Evolutionary conservation across 345 rosid species (phyloP).

Genomic region (Pugionium cornutum): DNA sequence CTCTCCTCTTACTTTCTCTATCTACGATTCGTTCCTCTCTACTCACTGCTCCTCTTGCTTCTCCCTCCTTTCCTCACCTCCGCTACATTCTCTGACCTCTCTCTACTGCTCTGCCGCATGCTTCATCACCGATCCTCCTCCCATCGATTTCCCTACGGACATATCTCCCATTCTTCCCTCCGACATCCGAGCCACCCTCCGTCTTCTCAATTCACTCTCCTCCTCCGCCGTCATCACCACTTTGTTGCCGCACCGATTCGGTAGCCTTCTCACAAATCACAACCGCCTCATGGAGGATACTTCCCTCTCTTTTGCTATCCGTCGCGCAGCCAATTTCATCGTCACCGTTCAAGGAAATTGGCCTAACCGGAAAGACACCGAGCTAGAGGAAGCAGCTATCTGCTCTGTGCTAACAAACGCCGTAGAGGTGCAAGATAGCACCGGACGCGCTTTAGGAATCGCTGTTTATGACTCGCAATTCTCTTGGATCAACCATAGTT

Average conservation of each 20-base stretch:
- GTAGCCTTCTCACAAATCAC: constrained; percentile 64
- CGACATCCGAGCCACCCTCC: constrained; percentile 66
- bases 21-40: constrained; percentile 54
- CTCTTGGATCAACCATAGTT: constrained; percentile 93
- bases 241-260: constrained; percentile 32
- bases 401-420: constrained; percentile 73
- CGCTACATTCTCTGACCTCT: background rate
- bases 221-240: constrained; percentile 14
- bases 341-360: constrained; percentile 35
- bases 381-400: constrained; percentile 54
- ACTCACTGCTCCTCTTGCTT: constrained; percentile 59
- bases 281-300: constrained; percentile 40
- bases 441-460: constrained; percentile 57
- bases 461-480: constrained; percentile 58
- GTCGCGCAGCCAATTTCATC: constrained; percentile 48
- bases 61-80: constrained; percentile 35
- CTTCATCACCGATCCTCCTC: constrained; percentile 40
- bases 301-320: constrained; percentile 41
- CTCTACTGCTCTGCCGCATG: constrained; percentile 48
- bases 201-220: constrained; percentile 49
- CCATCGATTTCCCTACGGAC: constrained; percentile 30
- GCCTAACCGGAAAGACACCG: constrained; percentile 15
- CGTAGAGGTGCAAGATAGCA: constrained; percentile 73
- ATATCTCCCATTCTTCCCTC: constrained; percentile 37
- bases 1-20: constrained; percentile 54